Evolutionary conservation across 495 filamentous ascomycete genomes (phyloP).

Genomic region (Hamigera avellanea): DNA sequence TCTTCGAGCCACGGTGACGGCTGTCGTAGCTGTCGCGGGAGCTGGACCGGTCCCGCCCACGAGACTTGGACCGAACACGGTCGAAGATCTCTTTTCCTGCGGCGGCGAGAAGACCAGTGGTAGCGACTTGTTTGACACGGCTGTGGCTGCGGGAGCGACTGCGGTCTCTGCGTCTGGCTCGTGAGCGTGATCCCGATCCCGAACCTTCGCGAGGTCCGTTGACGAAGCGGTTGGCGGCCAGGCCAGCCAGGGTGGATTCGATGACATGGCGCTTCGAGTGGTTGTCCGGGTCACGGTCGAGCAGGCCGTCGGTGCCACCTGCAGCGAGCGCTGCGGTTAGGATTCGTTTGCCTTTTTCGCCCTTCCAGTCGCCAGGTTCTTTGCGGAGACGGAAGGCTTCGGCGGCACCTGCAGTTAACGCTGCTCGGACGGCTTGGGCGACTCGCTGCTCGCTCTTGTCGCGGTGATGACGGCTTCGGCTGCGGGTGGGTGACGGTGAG

Average conservation of each 20-base stretch:
- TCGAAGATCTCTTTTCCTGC: constrained; percentile 72
- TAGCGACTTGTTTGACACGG: constrained; percentile 53
- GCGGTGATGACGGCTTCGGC: constrained; percentile 19
- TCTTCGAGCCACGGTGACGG: constrained; percentile 25
- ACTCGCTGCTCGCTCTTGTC: constrained; percentile 52
- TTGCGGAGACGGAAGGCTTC: constrained; percentile 84
- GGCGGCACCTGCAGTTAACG: constrained; percentile 71
- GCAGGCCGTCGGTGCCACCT: constrained; percentile 68
- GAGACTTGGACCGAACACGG: constrained; percentile 52
- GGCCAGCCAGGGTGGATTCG: constrained; percentile 76
- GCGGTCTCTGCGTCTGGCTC: constrained; percentile 20
- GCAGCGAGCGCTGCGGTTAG: constrained; percentile 78
- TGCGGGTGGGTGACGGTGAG: constrained; percentile 37
- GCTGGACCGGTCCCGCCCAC: constrained; percentile 28
- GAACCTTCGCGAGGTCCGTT: constrained; percentile 60
- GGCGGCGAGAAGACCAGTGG: constrained; percentile 63
- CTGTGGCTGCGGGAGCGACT: constrained; percentile 34
- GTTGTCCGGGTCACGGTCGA: constrained; percentile 61
- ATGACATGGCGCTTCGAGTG: constrained; percentile 53
- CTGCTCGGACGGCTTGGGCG: constrained; percentile 76
- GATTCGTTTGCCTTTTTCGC: constrained; percentile 76
- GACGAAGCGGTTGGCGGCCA: constrained; percentile 68
- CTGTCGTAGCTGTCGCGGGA: constrained; percentile 9
- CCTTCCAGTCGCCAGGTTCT: constrained; percentile 72
- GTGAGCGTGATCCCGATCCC: constrained; percentile 14